A percentile compares a stretch with the other conserved stretches of the same genome.
Conservation (phyloP, 345 rosid genomes). For the Hibiscus tridactylites region DNA sequence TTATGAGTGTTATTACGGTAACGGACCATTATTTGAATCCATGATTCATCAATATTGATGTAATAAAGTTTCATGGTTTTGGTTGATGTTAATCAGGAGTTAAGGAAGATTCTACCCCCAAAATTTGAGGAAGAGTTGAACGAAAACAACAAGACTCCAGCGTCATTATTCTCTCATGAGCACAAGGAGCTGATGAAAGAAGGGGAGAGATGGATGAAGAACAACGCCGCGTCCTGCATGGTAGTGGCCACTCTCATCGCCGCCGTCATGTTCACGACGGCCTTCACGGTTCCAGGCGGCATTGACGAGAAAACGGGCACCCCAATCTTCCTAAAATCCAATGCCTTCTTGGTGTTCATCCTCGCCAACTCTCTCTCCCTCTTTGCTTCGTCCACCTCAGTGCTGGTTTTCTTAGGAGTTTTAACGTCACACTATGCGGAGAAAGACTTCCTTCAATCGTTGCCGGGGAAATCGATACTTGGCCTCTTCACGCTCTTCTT, state of each 20-base stretch:
- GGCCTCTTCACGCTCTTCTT: constrained; percentile 27
- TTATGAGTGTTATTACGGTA: too few species aligned
- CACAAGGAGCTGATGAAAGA: constrained; percentile 22
- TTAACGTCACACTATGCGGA: constrained; percentile 37
- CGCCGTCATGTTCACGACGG: constrained; percentile 36
- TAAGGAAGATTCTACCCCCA: constrained; percentile 11
- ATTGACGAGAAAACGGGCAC: constrained; percentile 10
- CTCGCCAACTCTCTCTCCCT: constrained; percentile 23
- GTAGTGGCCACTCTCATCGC: constrained; percentile 35
- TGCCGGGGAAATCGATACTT: constrained; percentile 29
- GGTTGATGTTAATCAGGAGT: constrained; percentile 6
- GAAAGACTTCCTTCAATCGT: constrained; percentile 27
- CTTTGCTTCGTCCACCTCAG: constrained; percentile 28
- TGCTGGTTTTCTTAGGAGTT: constrained; percentile 32
- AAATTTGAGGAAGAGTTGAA: neutral
- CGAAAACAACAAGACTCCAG: constrained; percentile 3
- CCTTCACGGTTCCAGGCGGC: constrained; percentile 41
- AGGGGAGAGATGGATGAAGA: constrained; percentile 41
- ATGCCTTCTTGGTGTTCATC: constrained; percentile 18
- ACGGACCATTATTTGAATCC: too few species aligned
- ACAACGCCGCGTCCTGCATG: constrained; percentile 33
- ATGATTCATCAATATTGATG: too few species aligned
- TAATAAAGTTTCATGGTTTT: too few species aligned
- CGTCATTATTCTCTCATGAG: constrained; percentile 10
- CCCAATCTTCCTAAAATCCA: constrained; percentile 14